Base-by-base conservation (phyloP, 495 filamentous ascomycete species). In the Cercophora samala region DNA sequence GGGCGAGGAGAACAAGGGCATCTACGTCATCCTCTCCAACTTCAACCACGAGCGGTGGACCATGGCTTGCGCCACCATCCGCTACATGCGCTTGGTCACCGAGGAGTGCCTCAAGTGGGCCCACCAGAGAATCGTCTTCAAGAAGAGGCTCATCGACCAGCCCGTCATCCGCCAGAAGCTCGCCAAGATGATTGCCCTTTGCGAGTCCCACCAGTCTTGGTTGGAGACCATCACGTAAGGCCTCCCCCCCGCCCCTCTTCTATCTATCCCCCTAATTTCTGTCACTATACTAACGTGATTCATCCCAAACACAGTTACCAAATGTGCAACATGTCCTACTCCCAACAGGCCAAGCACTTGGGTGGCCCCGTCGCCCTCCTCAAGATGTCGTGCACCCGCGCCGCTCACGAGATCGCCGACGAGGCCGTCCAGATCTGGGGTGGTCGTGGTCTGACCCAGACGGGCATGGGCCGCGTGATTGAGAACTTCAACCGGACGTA, bases 91-190 rank as follows among this genome's bases (percentile, higher is more conserved):
- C 65, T 82, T 87, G 0, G 83, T 95, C 0, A 89, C 92, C 3
- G 91, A 95, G 71, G 92, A 96, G 73, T 94, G 89, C 71, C 79
- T 96, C 66, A 95, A 95, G 74, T 96, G 92, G 91, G 85, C 88
- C 66, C 92, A 93, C 80, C 92, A 96, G 78, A 88, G 92, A 51
- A 81, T 93, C n/a, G 91, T 96, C 68, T 95, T 94, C 74, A 83
- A 83, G 66, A 93, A 93, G 84, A 87, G 87, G 24, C 82, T 96
- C 46, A 86, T 93, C 67, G 88, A 93, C 69, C 91, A 95, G 71
- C 91, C 92, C 18, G 90, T 89, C n/a, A 93, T 96, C 71, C 86
- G 92, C 17, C 90, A 90, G 70, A 95, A 96, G 81, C 86, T 95
- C 65, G 92, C 92, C 26, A 91, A 90, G 74, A 93, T 96, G 91